Evolutionary conservation across 1,284 basidiomycete species (phyloP).

Genomic region (Quambalaria eucalypti): DNA sequence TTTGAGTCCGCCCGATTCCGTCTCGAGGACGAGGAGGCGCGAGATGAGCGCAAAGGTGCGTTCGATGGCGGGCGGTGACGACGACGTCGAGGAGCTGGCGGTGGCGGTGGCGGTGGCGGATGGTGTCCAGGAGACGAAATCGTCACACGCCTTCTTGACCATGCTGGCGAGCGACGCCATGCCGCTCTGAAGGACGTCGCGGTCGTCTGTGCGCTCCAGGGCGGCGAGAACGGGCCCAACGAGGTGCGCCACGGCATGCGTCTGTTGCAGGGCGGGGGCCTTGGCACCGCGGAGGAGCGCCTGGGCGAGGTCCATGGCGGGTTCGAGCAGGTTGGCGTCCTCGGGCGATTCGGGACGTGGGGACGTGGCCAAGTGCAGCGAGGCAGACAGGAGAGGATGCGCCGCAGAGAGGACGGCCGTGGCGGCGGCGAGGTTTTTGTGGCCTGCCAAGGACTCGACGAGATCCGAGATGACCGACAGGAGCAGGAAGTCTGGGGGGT

Average conservation of each 20-base stretch:
- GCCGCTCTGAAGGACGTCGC: constrained; percentile 58
- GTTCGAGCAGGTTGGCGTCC: constrained; percentile 7
- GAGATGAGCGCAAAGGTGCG: constrained; percentile 32
- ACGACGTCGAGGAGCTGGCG: too few species aligned
- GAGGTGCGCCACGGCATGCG: constrained; percentile 57
- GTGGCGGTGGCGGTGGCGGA: not conserved
- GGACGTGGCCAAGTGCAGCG: constrained; percentile 54
- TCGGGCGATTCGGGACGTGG: constrained; percentile 10
- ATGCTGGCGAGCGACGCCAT: constrained; percentile 71
- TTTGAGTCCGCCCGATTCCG: constrained; percentile 68
- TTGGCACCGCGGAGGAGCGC: constrained; percentile 60
- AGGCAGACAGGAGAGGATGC: constrained; percentile 62
- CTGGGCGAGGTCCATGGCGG: constrained; percentile 60
- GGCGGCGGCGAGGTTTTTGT: constrained; percentile 55
- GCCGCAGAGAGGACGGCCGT: constrained; percentile 63
- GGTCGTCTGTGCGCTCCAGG: constrained; percentile 20
- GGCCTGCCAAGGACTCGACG: constrained; percentile 55
- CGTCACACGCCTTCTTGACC: constrained; percentile 70
- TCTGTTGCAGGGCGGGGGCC: constrained; percentile 58
- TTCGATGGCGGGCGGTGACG: constrained; percentile 19
- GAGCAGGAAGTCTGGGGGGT: constrained; percentile 85
- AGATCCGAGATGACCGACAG: constrained; percentile 77
- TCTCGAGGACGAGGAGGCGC: constrained; percentile 24
- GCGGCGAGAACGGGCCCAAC: constrained; percentile 17
- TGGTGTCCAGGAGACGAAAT: not conserved